phyloP scores from a whole-genome alignment of 2,329 filamentous ascomycete genomes.

The Colletotrichum tropicicola region DNA sequence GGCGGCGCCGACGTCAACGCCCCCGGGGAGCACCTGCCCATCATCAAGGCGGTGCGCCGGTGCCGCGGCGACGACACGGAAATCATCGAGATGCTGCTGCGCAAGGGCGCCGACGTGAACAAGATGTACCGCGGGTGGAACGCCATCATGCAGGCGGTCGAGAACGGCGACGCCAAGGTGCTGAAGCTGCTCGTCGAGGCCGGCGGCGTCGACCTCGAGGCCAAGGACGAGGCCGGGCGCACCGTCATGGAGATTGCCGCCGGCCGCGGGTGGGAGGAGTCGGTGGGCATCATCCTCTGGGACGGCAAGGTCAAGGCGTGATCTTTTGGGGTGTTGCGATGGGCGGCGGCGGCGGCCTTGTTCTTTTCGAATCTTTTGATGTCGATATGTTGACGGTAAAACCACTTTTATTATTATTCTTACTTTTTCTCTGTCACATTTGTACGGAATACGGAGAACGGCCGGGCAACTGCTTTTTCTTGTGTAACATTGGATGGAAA shows the following conservation, averaged over 20 bases:
- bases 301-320: constrained; percentile 19
- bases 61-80: constrained; percentile 64
- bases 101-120: constrained; percentile 73
- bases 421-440: neutral
- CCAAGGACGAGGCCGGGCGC: constrained; percentile 61
- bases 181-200: constrained; percentile 60
- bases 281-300: constrained; percentile 52
- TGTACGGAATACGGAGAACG: constrained; percentile 1
- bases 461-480: neutral
- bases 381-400: neutral
- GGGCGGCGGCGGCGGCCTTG: neutral
- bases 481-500: neutral
- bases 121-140: constrained; percentile 74
- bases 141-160: constrained; percentile 70
- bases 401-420: neutral
- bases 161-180: constrained; percentile 67
- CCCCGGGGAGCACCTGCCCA: constrained; percentile 75
- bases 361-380: neutral
- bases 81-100: constrained; percentile 70
- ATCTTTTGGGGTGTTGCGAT: neutral
- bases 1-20: constrained; percentile 71
- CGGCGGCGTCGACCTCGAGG: constrained; percentile 59
- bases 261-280: constrained; percentile 67
- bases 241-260: constrained; percentile 67
- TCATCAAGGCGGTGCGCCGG: constrained; percentile 74